Evolutionary conservation across 805 yeast species (phyloP), one percentile per base, ranked within the genome.

Genomic region (Ogataea naganishii): DNA sequence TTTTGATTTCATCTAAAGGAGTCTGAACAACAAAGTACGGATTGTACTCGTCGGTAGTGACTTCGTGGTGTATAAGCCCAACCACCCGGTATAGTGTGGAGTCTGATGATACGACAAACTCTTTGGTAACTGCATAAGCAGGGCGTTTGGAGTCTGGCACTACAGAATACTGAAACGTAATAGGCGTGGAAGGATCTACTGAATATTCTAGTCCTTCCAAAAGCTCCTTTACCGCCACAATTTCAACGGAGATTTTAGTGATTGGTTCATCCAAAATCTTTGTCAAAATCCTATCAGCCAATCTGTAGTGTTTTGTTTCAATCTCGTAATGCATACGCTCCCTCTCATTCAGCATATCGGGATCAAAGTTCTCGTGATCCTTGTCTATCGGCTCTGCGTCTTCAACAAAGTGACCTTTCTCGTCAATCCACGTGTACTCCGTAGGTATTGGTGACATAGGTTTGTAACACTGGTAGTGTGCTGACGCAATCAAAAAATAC

Each of bases 401-500:
- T 9, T 53, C 39, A 34, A 32, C 13, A 30, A 43, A 14, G 17
- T 31, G 7, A 26, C 48, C 38, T 14, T 51, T 40, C 18, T 51
- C 54, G 23, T 57, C 55, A 34, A 54, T n/a, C n/a, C n/a, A n/a
- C n/a, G n/a, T n/a, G n/a, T n/a, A 51, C 5, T 39, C 45, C 25
- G 53, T 52, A 8, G 54, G 51, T 23, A 54, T 34, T 4, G 47
- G 47, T 14, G 46, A 41, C 44, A 54, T 51, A 6, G 63, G 66
- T 9, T 57, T 46, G 25, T 62, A 60, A 20, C 62, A 47, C 41
- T 80, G 88, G 39, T 66, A 82, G 44, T 80, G 72, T 0, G 81
- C 71, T 2, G 86, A 73, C 0, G 84, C 96, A 16, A 81, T 59
- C 37, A 85, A 72, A 46, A 88, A 89, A 46, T 72, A 80, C 25